Percentiles rank a stretch among this genome's conserved stretches.
Evolutionary conservation across 2,329 filamentous ascomycete genomes (phyloP).

Genomic region (Hypoxylon sp.): DNA sequence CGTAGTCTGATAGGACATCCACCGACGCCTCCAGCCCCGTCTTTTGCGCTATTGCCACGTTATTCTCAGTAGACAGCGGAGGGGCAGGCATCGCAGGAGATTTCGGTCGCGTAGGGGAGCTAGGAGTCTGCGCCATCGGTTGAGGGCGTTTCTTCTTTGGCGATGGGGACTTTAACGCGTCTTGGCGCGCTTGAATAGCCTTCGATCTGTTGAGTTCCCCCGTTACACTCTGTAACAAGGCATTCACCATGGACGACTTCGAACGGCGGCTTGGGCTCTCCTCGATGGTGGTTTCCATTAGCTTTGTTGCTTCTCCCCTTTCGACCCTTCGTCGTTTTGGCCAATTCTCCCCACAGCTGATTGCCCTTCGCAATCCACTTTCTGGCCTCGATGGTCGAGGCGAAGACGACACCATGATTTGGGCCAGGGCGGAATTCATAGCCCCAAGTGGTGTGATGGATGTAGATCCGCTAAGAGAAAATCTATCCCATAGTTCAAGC

Average conservation of each 20-base stretch:
- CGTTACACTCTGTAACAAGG: conserved; percentile 75
- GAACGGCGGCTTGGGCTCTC: conserved; percentile 62
- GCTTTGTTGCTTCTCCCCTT: conserved; percentile 57
- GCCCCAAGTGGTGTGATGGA: conserved; percentile 60
- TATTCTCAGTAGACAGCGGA: conserved; percentile 20
- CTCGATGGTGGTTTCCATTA: conserved; percentile 52
- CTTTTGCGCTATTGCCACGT: conserved; percentile 6
- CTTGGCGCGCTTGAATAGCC: conserved; percentile 51
- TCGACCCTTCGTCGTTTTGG: conserved; percentile 77
- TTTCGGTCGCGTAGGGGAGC: conserved; percentile 35
- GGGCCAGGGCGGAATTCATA: conserved; percentile 70
- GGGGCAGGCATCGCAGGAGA: conserved; percentile 44
- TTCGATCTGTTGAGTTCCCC: conserved; percentile 63
- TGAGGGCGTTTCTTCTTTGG: conserved; percentile 56
- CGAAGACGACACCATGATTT: conserved; percentile 78
- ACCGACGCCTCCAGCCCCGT: conserved; percentile 5
- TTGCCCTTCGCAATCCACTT: conserved; percentile 70
- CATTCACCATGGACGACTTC: conserved; percentile 70
- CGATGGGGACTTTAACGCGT: conserved; percentile 59
- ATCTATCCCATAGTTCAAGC: conserved; percentile 82
- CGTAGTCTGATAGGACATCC: conserved; percentile 62
- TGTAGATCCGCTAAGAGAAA: conserved; percentile 67
- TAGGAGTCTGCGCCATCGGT: conserved; percentile 34
- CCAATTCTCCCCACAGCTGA: conserved; percentile 78
- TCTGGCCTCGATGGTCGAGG: conserved; percentile 69